Conservation (phyloP, 257 asterid genomes). For the Solanum commersonii region DNA sequence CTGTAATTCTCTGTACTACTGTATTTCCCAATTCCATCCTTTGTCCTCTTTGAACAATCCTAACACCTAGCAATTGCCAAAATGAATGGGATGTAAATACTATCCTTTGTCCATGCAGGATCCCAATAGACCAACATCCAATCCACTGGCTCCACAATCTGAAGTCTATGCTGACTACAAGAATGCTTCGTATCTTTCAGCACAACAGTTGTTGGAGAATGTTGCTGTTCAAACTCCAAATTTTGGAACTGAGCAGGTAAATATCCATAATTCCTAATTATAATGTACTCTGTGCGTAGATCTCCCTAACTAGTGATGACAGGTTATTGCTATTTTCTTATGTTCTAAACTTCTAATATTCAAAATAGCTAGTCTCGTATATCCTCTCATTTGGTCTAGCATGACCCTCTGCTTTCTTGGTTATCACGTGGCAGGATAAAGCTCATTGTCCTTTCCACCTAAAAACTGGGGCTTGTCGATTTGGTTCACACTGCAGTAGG, state of each 20-base stretch:
- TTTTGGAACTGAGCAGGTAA: constrained; percentile 95
- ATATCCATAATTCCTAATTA: background rate
- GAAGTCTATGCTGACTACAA: constrained; percentile 58
- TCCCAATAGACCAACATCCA: constrained; percentile 78
- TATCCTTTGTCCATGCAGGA: constrained; percentile 37
- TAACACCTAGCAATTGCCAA: background rate
- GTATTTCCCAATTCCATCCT: background rate
- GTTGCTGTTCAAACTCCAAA: constrained; percentile 94
- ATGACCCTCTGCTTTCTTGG: constrained; percentile 21
- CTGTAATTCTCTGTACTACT: background rate
- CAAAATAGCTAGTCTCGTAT: background rate
- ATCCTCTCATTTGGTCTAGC: background rate
- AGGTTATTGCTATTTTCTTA: background rate
- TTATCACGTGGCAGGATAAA: constrained; percentile 67
- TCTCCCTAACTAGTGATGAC: background rate
- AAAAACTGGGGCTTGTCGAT: constrained; percentile 95
- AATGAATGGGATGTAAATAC: background rate
- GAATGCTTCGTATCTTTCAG: constrained; percentile 51
- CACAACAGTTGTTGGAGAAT: constrained; percentile 68
- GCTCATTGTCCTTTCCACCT: constrained; percentile 98
- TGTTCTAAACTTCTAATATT: background rate
- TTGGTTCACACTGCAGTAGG: constrained; percentile 86
- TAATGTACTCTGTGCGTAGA: background rate
- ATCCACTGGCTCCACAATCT: constrained; percentile 92
- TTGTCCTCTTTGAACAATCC: background rate